Base-by-base conservation (phyloP, 768 basidiomycete species). In the Naganishia onofrii region DNA sequence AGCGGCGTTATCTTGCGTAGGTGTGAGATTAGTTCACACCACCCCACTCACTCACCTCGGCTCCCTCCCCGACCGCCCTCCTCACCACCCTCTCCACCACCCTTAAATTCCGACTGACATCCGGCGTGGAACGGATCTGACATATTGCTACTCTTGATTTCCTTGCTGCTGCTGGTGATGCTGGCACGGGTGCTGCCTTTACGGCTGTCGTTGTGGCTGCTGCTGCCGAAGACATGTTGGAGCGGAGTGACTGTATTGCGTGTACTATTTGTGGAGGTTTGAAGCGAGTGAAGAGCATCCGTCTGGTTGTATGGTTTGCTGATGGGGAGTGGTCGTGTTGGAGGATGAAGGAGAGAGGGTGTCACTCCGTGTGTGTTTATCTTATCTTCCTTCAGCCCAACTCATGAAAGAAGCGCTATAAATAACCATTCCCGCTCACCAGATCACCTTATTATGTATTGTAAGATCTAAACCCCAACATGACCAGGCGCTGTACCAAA, bases 11-110 rank as follows among this genome's bases (percentile, higher is more conserved):
- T n/a, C n/a, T n/a, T n/a, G n/a, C n/a, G n/a, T n/a, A n/a, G n/a
- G n/a, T n/a, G n/a, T n/a, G n/a, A n/a, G n/a, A n/a, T n/a, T n/a
- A n/a, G n/a, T n/a, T n/a, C n/a, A n/a, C n/a, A n/a, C n/a, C n/a
- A n/a, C n/a, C n/a, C n/a, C n/a, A n/a, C n/a, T 36, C 42, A 70
- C 76, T 69, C 36, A 78, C 78, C 67, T 74, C 72, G 0, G 78
- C 78, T 3, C 78, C 68, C 3, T 69, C 74, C 3, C 34, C 34
- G 13, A 70, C 75, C 10, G 78, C 78, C 57, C 72, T 66, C 19
- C 74, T 48, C 7, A 78, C 68, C 26, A 76, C 70, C 5, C 68
- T 65, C 48, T 57, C 67, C 0, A 71, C 75, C n/a, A 76, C 72
- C 31, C 64, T 31, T 29, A 78, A 67, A 66, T 79, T 79, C 67